Conservation (phyloP, 176 grass and related monocot species). For the Oryza punctata region DNA sequence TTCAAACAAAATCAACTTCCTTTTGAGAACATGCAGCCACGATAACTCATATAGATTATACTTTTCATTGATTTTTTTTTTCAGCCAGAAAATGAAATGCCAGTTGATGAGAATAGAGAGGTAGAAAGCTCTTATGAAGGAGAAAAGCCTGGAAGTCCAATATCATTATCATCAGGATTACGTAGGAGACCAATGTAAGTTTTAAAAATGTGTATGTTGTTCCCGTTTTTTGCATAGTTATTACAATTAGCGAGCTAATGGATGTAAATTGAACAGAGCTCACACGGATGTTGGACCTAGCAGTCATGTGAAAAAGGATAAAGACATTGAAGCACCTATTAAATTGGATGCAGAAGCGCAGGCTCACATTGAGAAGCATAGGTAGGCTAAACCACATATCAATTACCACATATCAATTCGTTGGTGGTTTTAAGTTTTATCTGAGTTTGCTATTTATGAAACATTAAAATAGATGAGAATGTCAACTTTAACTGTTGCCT, state of each 20-base stretch:
- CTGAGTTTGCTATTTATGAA: no score
- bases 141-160: slow-evolving; percentile 45
- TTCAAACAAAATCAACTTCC: background rate
- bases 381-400: slow-evolving; percentile 35
- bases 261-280: slow-evolving; percentile 45
- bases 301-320: slow-evolving; percentile 48
- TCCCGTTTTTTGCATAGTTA: background rate
- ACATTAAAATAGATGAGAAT: no score
- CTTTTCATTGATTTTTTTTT: slow-evolving; percentile 7
- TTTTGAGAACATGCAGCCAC: background rate
- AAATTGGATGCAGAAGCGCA: slow-evolving; percentile 80
- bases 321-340: slow-evolving; percentile 56
- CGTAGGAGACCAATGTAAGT: slow-evolving; percentile 72
- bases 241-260: background rate
- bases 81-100: slow-evolving; percentile 60
- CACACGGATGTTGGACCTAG: slow-evolving; percentile 45
- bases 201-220: slow-evolving; percentile 1
- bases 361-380: slow-evolving; percentile 84
- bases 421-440: no score
- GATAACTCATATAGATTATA: background rate
- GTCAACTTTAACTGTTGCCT: no score
- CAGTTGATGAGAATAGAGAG: slow-evolving; percentile 52
- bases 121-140: slow-evolving; percentile 44
- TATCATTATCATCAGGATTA: slow-evolving; percentile 63
- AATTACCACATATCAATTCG: background rate